Percentiles rank a stretch among this genome's conserved stretches.
Conservation (phyloP, 345 rosid species). For the Syzygium aqueum region DNA sequence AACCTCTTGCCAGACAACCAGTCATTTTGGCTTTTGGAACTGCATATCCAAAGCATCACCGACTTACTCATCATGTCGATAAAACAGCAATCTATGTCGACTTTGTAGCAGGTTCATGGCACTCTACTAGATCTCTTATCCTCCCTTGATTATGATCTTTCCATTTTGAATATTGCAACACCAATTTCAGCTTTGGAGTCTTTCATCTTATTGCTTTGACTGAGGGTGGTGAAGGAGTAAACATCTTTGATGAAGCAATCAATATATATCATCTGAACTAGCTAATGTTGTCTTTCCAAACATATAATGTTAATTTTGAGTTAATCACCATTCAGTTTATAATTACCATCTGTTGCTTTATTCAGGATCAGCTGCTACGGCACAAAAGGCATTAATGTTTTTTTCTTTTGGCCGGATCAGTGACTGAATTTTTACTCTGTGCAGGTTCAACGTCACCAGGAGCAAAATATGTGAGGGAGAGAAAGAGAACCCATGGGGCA, state of each 20-base stretch:
- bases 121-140: not conserved
- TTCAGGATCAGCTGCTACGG: not conserved
- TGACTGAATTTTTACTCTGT: not conserved
- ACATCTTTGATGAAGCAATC: not conserved
- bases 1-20: conserved; percentile 43
- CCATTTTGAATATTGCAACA: not conserved
- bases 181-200: not conserved
- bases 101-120: conserved; percentile 49
- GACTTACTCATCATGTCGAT: conserved; percentile 54
- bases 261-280: not conserved
- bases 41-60: conserved; percentile 37
- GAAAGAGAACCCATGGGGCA: conserved; percentile 64
- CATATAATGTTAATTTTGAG: not conserved
- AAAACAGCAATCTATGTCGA: conserved; percentile 59
- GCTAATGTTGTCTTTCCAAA: not conserved
- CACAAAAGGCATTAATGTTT: not conserved
- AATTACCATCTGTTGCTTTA: not conserved
- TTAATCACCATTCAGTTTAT: not conserved
- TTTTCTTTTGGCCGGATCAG: not conserved
- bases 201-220: not conserved
- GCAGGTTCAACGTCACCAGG: conserved; percentile 32
- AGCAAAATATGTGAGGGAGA: conserved; percentile 19
- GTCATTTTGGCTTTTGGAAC: conserved; percentile 65
- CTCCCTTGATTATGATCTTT: not conserved
- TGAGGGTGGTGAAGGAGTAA: not conserved